A percentile compares a stretch with the other conserved stretches of the same genome.
Conservation (phyloP, 73 alveolate genomes). For the Paramecium pentaurelia region DNA sequence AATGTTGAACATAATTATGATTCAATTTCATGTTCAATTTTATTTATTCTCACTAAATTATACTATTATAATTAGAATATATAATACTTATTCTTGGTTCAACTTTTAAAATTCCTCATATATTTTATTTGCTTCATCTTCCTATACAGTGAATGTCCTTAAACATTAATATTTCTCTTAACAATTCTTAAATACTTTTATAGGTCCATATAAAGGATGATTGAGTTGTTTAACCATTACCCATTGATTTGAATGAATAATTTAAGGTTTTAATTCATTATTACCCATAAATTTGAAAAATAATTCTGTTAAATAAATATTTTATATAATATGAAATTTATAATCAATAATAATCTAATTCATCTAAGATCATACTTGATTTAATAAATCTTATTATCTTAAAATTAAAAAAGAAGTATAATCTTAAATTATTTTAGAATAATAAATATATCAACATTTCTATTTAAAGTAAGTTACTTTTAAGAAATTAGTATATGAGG, state of each 20-base stretch:
- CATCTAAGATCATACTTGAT: neutral
- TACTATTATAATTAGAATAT: neutral
- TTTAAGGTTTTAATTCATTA: neutral
- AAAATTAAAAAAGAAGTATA: neutral
- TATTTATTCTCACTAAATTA: neutral
- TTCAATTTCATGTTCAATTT: neutral
- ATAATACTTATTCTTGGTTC: neutral
- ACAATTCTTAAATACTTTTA: neutral
- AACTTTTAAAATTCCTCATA: neutral
- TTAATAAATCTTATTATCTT: neutral
- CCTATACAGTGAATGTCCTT: neutral
- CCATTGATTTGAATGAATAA: slow-evolving; percentile 17
- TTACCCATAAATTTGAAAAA: slow-evolving; percentile 8
- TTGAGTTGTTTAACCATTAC: neutral
- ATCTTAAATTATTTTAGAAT: neutral
- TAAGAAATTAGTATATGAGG: too few relatives aligned
- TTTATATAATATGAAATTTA: neutral
- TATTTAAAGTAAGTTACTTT: neutral
- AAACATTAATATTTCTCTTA: neutral
- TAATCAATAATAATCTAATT: neutral
- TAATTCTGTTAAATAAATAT: neutral
- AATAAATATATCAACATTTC: too few relatives aligned
- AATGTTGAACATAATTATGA: neutral
- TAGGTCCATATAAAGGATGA: slow-evolving; percentile 11
- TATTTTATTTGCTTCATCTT: neutral